phyloP scores from a whole-genome alignment of 2,329 filamentous ascomycete genomes.

The Fusarium falciforme region DNA sequence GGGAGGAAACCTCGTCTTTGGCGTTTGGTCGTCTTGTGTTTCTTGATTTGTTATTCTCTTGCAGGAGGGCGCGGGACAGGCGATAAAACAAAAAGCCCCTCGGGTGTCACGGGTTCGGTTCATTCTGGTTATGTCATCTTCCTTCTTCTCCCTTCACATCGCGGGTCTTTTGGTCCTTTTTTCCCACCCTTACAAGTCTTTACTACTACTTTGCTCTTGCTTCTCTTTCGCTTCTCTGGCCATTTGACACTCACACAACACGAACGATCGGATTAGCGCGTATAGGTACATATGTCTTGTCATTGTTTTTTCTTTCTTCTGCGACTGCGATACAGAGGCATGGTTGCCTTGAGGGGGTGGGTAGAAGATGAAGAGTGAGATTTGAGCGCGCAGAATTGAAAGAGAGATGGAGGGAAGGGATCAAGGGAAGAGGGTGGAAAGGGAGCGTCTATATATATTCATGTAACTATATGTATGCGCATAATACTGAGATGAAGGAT shows the following conservation, averaged over 20 bases:
- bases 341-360: neutral
- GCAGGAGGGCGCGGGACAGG: constrained; percentile 8
- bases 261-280: constrained; percentile 8
- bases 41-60: constrained; percentile 6
- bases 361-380: neutral
- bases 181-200: neutral
- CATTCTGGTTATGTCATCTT: neutral
- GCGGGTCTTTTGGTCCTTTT: constrained; percentile 5
- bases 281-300: constrained; percentile 26
- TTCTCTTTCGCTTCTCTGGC: neutral
- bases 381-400: neutral
- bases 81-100: constrained; percentile 13
- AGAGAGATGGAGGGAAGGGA: neutral
- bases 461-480: constrained; percentile 37
- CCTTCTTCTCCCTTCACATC: neutral
- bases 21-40: constrained; percentile 23
- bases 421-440: neutral
- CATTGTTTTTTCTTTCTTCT: neutral
- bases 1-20: constrained; percentile 28
- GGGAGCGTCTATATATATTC: constrained; percentile 31
- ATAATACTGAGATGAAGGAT: constrained; percentile 33
- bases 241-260: neutral
- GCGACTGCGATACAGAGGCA: neutral
- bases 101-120: constrained; percentile 9
- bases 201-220: neutral